phyloP scores from a whole-genome alignment of 306 rosid species.

The Cotoneaster glaucophyllus region DNA sequence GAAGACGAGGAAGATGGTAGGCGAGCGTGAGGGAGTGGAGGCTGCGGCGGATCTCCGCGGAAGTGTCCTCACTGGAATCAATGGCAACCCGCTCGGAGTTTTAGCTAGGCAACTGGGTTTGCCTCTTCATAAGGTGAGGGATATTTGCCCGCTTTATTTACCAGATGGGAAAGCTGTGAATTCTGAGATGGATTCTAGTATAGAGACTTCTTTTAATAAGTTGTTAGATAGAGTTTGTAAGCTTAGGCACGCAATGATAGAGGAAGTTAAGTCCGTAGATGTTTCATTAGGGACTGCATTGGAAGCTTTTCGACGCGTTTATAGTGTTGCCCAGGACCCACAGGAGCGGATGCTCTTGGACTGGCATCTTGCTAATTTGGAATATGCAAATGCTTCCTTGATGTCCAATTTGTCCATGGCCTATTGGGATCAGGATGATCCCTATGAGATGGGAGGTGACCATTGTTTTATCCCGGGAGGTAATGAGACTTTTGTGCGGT shows the following conservation, averaged over 20 bases:
- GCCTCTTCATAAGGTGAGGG: conserved; percentile 91
- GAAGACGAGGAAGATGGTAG: conserved; percentile 66
- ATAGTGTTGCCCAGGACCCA: conserved; percentile 58
- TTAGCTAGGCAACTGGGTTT: conserved; percentile 78
- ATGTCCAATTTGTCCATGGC: conserved; percentile 90
- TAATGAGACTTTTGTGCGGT: conserved; percentile 63
- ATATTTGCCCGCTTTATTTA: conserved; percentile 72
- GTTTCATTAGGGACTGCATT: conserved; percentile 71
- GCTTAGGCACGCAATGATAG: conserved; percentile 80
- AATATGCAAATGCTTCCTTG: conserved; percentile 84
- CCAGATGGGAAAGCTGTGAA: conserved; percentile 79
- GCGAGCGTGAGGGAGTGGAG: conserved; percentile 46
- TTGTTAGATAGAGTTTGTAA: conserved; percentile 85
- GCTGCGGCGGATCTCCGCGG: conserved; percentile 96
- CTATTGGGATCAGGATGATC: conserved; percentile 97
- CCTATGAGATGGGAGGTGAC: conserved; percentile 94
- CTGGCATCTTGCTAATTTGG: conserved; percentile 94
- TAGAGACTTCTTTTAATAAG: conserved; percentile 73
- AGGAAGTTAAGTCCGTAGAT: conserved; percentile 75
- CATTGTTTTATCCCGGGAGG: conserved; percentile 94
- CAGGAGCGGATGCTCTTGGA: conserved; percentile 74
- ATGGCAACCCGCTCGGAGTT: conserved; percentile 88
- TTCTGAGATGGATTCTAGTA: conserved; percentile 59
- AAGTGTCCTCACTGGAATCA: conserved; percentile 84
- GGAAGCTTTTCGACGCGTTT: conserved; percentile 70